Evolutionary conservation across 257 asterid genomes (phyloP).

Genomic region (Striga asiatica): DNA sequence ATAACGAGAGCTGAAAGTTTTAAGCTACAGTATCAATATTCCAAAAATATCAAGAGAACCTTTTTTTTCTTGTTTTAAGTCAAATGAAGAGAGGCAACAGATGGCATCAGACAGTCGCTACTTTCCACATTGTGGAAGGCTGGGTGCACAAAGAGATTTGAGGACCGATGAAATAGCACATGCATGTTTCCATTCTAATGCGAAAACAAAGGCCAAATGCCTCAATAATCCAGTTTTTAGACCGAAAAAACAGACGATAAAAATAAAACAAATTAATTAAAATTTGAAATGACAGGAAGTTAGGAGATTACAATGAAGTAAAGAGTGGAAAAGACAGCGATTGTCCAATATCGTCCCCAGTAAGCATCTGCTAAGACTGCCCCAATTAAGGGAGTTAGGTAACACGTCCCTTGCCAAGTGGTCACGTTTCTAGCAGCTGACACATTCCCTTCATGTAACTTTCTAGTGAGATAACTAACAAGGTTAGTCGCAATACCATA

Average conservation of each 20-base stretch:
- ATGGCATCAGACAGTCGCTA: conserved; percentile 1
- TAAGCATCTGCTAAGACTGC: conserved; percentile 94
- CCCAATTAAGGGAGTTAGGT: conserved; percentile 84
- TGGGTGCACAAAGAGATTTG: conserved; percentile 1
- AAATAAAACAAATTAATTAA: no score
- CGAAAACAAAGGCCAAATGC: no score
- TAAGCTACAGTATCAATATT: neutral
- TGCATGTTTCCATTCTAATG: no score
- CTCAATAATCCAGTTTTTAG: neutral
- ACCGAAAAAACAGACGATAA: neutral
- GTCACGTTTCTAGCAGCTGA: conserved; percentile 92
- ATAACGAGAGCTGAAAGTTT: neutral
- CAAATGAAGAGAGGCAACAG: neutral
- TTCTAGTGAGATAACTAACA: conserved; percentile 80
- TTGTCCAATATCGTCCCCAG: conserved; percentile 99
- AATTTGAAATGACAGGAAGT: neutral
- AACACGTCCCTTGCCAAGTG: conserved; percentile 98
- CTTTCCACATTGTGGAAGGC: neutral
- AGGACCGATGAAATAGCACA: no score
- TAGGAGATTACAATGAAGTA: conserved; percentile 60
- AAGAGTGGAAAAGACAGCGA: conserved; percentile 85
- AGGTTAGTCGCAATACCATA: conserved; percentile 90
- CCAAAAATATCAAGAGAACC: neutral
- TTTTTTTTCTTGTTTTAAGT: neutral
- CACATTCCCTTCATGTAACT: conserved; percentile 81